phyloP scores from a whole-genome alignment of 768 basidiomycete genomes.

The Trametes coccinea region DNA sequence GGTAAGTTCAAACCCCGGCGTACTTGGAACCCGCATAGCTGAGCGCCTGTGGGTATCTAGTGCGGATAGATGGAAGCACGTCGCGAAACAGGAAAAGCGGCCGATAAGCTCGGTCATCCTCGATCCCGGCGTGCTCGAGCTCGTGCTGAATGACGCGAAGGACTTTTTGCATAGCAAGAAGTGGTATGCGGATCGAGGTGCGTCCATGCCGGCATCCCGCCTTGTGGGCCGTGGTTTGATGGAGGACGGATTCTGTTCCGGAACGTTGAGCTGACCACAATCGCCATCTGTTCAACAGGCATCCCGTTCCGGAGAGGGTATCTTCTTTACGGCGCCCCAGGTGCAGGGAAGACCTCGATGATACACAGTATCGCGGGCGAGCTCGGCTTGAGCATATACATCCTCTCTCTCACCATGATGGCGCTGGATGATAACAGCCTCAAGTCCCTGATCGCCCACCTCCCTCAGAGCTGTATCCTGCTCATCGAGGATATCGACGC shows the following conservation, averaged over 20 bases:
- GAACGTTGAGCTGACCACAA: not conserved
- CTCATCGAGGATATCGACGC: slow-evolving; percentile 88
- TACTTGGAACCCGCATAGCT: not conserved
- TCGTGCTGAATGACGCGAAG: slow-evolving; percentile 63
- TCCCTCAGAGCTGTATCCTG: slow-evolving; percentile 73
- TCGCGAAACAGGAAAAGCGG: slow-evolving; percentile 63
- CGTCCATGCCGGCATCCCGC: not conserved
- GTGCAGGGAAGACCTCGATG: slow-evolving; percentile 77
- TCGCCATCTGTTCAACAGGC: slow-evolving; percentile 18
- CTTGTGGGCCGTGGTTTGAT: too few species aligned
- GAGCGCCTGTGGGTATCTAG: not conserved
- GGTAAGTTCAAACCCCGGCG: slow-evolving; percentile 28
- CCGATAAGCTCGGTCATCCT: slow-evolving; percentile 67
- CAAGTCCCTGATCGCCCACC: slow-evolving; percentile 54
- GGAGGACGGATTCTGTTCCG: too few species aligned
- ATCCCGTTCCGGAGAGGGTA: slow-evolving; percentile 84
- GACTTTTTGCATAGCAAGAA: slow-evolving; percentile 68
- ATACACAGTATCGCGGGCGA: slow-evolving; percentile 81
- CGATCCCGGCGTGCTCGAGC: slow-evolving; percentile 66
- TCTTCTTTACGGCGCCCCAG: slow-evolving; percentile 74
- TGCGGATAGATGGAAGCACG: slow-evolving; percentile 50
- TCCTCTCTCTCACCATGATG: slow-evolving; percentile 62
- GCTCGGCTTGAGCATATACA: slow-evolving; percentile 70
- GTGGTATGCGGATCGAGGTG: slow-evolving; percentile 74
- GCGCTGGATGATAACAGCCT: slow-evolving; percentile 66